Evolutionary conservation across 805 yeast genomes (phyloP), one percentile per base, ranked within the genome.

Genomic region (Metschnikowia bowlesiae): DNA sequence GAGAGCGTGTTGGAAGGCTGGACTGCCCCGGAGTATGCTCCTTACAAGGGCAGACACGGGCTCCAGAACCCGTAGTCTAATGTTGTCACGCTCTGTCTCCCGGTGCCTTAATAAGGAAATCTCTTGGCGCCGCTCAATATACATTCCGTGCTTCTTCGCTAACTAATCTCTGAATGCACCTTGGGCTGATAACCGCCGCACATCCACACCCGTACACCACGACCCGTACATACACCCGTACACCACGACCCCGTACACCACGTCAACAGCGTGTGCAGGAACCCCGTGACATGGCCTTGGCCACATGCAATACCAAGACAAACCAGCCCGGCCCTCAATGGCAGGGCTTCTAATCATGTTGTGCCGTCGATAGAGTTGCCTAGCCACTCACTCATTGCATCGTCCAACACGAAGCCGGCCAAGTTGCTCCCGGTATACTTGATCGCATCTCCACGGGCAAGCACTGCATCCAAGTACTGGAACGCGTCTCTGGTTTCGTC

Each of bases 1-100:
- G 67, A 69, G 22, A 54, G 61, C 0, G 70, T 78, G 0, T 69
- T 83, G 57, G 59, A 69, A 22, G 70, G 64, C 39, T 83, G 87
- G 87, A 59, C 62, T 8, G 71, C 74, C 14, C 84, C 87, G 2
- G 66, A 77, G 53, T 69, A 71, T 11, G 76, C 76, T 7, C 70
- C 73, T 32, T 83, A 83, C 61, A 74, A 69, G 49, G 87, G 87
- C 1, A 69, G 72, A 44, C 88, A 83, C 57, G 88, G 88, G 1
- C 60, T 75, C 64, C 68, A 39, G 61, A 46, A 46, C 32, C 57
- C 57, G 4, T 33, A 33, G 16, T 3, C 22, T 22, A 22, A 22
- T 22, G 22, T 22, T 22, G 22, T 22, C 22, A 3, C 22, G 5
- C 22, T 22, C 22, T 22, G n/a, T n/a, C n/a, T n/a, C n/a, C n/a